Evolutionary conservation across 495 filamentous ascomycete genomes (phyloP).

Genomic region (Neurospora tetraspora): DNA sequence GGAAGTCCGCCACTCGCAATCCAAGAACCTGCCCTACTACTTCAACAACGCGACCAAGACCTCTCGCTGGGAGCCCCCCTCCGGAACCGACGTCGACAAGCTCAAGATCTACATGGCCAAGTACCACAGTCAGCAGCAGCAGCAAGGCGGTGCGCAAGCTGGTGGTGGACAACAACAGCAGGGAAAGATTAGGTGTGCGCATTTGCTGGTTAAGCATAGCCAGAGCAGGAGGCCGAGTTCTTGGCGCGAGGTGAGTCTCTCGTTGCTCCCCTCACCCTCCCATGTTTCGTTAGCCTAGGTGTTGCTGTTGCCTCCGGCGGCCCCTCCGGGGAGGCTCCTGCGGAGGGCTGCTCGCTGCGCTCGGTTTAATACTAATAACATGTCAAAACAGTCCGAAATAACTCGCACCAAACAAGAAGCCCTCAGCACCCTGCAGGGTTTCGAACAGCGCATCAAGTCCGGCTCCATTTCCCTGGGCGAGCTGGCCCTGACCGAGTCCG

Average conservation of each 20-base stretch:
- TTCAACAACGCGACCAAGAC: constrained; percentile 76
- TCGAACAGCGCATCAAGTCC: constrained; percentile 63
- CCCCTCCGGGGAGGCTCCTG: neutral
- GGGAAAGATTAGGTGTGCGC: constrained; percentile 85
- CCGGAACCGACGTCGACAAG: constrained; percentile 75
- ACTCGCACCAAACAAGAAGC: constrained; percentile 84
- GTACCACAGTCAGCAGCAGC: constrained; percentile 45
- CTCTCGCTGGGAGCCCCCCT: constrained; percentile 90
- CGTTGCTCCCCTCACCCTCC: neutral
- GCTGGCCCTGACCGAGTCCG: constrained; percentile 77
- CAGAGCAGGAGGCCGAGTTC: constrained; percentile 79
- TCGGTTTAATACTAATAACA: neutral
- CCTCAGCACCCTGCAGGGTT: constrained; percentile 56
- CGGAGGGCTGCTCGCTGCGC: neutral
- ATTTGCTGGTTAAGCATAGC: constrained; percentile 86
- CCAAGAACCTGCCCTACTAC: constrained; percentile 97
- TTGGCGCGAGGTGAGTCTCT: constrained; percentile 60
- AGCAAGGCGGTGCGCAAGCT: neutral
- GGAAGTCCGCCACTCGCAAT: constrained; percentile 94
- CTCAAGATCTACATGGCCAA: constrained; percentile 87
- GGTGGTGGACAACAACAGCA: constrained; percentile 21
- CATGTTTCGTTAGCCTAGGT: too few relatives aligned
- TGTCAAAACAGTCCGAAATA: constrained; percentile 38
- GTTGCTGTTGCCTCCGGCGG: neutral
- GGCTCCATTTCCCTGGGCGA: constrained; percentile 62